Evolutionary conservation across 2,329 filamentous ascomycete species (phyloP).

Genomic region (Colletotrichum sojae): DNA sequence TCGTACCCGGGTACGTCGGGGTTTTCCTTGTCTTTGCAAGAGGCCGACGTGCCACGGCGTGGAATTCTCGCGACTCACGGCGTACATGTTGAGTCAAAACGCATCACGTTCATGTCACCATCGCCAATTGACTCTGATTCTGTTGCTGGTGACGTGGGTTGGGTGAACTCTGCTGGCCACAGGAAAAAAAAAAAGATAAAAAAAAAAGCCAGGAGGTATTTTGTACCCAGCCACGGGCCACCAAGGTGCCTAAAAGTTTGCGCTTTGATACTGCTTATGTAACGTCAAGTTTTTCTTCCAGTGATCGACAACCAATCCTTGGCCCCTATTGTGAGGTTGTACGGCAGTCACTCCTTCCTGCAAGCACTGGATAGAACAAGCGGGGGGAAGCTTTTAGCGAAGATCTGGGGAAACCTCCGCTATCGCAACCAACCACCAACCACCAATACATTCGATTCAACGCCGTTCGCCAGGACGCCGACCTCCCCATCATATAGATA

Average conservation of each 20-base stretch:
- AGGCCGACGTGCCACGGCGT: background rate
- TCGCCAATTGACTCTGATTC: conserved; percentile 17
- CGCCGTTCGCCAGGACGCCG: background rate
- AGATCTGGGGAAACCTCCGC: conserved; percentile 37
- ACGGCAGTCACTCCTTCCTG: background rate
- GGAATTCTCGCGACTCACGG: background rate
- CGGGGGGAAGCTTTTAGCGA: conserved; percentile 34
- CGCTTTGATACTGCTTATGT: too few relatives aligned
- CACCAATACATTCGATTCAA: background rate
- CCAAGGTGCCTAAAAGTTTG: too few relatives aligned
- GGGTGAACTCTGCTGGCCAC: background rate
- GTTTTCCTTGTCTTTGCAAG: background rate
- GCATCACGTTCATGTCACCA: conserved; percentile 28
- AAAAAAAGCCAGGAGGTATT: background rate
- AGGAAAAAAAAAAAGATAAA: too few relatives aligned
- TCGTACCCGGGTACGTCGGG: background rate
- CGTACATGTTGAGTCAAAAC: conserved; percentile 8
- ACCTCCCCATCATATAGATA: conserved; percentile 3
- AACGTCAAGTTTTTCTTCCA: too few relatives aligned
- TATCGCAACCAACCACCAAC: conserved; percentile 28
- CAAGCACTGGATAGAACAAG: conserved; percentile 13
- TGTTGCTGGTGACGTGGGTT: conserved; percentile 24
- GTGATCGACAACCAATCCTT: background rate
- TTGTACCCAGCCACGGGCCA: too few relatives aligned
- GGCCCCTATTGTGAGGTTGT: background rate